Conservation (phyloP, 2,329 filamentous ascomycete genomes). For the Exophiala sideris region DNA sequence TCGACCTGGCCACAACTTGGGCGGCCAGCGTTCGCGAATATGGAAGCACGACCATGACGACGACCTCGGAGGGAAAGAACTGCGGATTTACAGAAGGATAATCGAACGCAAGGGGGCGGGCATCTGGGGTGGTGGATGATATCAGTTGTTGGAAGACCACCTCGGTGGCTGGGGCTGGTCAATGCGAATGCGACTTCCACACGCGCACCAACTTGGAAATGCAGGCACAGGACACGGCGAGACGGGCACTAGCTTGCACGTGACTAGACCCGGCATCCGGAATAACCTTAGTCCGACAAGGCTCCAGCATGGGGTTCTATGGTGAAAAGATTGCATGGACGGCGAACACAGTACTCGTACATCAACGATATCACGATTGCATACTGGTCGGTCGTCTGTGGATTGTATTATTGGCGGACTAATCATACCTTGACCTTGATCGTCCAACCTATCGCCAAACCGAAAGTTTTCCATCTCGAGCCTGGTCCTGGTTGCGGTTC, state of each 20-base stretch:
- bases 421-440: neutral
- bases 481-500: constrained; percentile 24
- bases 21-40: constrained; percentile 21
- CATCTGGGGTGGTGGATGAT: constrained; percentile 14
- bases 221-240: neutral
- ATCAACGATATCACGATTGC: neutral
- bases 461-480: constrained; percentile 6
- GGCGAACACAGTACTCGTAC: neutral
- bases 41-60: constrained; percentile 22
- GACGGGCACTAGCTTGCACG: neutral
- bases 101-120: constrained; percentile 11
- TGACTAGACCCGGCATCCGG: neutral
- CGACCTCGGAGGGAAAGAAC: constrained; percentile 7
- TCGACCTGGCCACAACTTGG: constrained; percentile 19
- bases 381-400: neutral
- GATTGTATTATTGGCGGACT: too few relatives aligned
- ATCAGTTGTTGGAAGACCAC: constrained; percentile 1
- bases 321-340: neutral
- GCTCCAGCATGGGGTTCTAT: neutral
- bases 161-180: constrained; percentile 15
- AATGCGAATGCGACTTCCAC: too few relatives aligned
- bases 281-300: neutral
- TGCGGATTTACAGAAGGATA: neutral
- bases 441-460: neutral
- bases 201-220: constrained; percentile 4